Conservation (phyloP, 148 eudicot species). For the Rhododendron simsii region DNA sequence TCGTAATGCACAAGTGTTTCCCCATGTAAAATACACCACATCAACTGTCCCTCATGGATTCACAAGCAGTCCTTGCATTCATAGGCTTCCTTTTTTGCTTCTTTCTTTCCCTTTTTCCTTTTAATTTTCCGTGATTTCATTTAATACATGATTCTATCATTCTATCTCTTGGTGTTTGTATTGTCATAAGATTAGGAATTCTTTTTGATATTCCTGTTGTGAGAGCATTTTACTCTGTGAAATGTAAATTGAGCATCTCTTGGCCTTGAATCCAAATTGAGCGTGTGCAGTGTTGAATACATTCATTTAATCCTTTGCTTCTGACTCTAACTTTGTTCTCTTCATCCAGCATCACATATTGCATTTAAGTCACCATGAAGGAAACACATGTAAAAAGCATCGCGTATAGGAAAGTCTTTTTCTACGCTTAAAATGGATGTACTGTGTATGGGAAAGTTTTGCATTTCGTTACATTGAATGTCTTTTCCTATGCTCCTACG, state of each 20-base stretch:
- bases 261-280: neutral
- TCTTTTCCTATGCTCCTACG: neutral
- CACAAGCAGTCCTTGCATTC: neutral
- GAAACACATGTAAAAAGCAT: neutral
- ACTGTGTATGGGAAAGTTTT: neutral
- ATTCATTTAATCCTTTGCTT: neutral
- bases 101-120: neutral
- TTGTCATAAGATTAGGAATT: conserved; percentile 13
- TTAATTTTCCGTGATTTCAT: neutral
- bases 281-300: neutral
- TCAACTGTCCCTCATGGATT: neutral
- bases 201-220: conserved; percentile 9
- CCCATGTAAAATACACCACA: neutral
- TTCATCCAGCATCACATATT: neutral
- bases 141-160: neutral
- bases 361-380: neutral
- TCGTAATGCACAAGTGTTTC: neutral
- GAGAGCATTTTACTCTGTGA: conserved; percentile 17
- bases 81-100: neutral
- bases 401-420: neutral
- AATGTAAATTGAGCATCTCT: conserved; percentile 8
- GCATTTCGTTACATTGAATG: neutral
- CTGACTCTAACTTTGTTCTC: neutral
- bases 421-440: neutral
- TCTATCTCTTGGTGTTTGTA: conserved; percentile 9